phyloP scores from a whole-genome alignment of 257 asterid genomes.

The Salvia miltiorrhiza region DNA sequence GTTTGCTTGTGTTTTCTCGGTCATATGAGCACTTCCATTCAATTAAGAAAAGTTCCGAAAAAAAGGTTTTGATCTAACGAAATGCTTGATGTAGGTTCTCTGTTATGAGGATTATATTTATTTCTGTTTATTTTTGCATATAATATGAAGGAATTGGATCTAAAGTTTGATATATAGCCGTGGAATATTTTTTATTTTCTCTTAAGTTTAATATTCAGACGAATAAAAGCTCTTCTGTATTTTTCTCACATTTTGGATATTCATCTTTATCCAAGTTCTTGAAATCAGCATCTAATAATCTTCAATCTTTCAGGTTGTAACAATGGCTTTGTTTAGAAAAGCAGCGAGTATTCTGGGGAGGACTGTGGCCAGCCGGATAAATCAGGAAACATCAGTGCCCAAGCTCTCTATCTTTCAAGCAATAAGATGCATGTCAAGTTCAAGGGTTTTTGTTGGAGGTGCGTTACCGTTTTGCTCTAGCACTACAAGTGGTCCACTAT shows the following conservation, averaged over 20 bases:
- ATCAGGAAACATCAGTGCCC: conserved; percentile 41
- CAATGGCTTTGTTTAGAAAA: conserved; percentile 78
- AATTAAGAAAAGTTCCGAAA: background rate
- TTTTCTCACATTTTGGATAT: background rate
- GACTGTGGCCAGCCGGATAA: conserved; percentile 37
- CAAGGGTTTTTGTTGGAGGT: conserved; percentile 88
- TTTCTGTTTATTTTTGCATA: background rate
- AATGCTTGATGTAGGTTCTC: background rate
- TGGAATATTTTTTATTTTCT: background rate
- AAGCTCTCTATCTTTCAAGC: conserved; percentile 60
- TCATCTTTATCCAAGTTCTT: background rate
- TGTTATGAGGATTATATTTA: background rate
- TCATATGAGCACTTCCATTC: background rate
- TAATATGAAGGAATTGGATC: background rate
- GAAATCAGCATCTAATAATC: no score
- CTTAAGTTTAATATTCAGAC: background rate
- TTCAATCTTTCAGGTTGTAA: conserved; percentile 17
- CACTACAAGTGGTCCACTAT: background rate
- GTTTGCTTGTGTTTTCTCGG: background rate
- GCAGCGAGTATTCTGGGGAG: conserved; percentile 56
- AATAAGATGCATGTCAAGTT: conserved; percentile 75
- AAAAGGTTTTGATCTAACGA: background rate
- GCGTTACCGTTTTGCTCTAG: background rate
- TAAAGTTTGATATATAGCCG: background rate
- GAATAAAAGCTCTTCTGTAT: background rate